Evolutionary conservation across 306 rosid genomes (phyloP), one percentile per base, ranked within the genome.

Genomic region (Macrotyloma uniflorum): DNA sequence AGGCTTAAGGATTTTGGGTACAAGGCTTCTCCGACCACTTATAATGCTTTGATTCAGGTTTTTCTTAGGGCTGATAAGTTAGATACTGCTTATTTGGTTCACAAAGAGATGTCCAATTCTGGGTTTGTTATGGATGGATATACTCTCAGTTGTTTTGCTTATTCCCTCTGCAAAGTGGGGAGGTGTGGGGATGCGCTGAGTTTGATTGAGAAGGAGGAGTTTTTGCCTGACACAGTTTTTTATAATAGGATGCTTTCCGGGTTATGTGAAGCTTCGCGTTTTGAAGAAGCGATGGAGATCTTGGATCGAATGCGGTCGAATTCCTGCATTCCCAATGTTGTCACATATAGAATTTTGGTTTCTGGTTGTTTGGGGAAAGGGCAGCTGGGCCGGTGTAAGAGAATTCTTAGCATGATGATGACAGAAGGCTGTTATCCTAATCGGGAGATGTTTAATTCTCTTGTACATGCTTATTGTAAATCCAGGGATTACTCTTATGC

Each of bases 1-100:
- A 93, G 98, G 88, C 88, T 93, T 4, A 93, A 93, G 83, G 96
- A 93, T 84, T 89, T 88, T 0, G 98, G 98, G 38, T 89, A 85
- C 82, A 90, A 79, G 80, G 90, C 98, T 22, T 86, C 91, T 33
- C 79, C 69, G 5, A 43, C 72, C 24, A 90, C 96, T 20, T 93
- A 89, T 67, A 90, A 85, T 84, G 94, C 93, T 28, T 77, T 93
- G 84, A 23, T 93, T 86, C 98, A 80, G 28, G 98, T 90, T 59
- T 93, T 93, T 82, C 85, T 93, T 67, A 66, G 81, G 75, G 94
- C 91, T 8, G 90, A 78, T 24, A 85, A 86, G 76, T 72, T 93
- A 74, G 98, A 90, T 65, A 83, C 88, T 3, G 96, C 98, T 62
- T 85, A 62, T 74, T 84, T 93, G 86, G 83, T 93, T 85, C 87